Base-by-base conservation (phyloP, 2,329 filamentous ascomycete species). In the Myriosclerotinia scirpicola region DNA sequence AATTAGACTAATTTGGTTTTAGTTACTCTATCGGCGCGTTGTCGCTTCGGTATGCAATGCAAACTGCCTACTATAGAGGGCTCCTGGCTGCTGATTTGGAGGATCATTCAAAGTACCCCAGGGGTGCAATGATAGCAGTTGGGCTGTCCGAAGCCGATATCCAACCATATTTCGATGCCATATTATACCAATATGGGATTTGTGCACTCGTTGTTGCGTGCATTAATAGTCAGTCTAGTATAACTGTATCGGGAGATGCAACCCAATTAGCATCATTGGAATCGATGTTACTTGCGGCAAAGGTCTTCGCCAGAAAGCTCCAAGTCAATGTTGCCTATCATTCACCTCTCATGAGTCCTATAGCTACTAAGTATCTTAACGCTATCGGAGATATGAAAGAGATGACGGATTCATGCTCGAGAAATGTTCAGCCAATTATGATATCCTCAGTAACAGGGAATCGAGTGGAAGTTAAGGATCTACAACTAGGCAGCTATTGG, bases 111-210 rank as follows among this genome's bases (percentile, higher is more conserved):
- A 36, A 38, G 9, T 12, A 22, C 12, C 17, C 30, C 9, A 14
- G 26, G n/a, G 84, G 84, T 0, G 75, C 79, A 15, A 87, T 86
- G 84, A 78, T 85, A 71, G 84, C 84, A 0, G 81, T 85, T 1
- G 84, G 69, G 50, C 26, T 68, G 2, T 56, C 53, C 73, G 7
- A 40, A 9, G 26, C 4, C 9, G n/a, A 44, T 17, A 26, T 53
- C 38, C 12, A 22, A 9, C 34, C 30, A 26, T 60, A 58, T 12
- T 36, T 66, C 30, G 6, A 38, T 36, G 44, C 30, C 34, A 20
- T 53, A 26, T 30, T 7, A 64, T 14, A 15, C 7, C 40, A 48
- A 56, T 36, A 56, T 20, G 12, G 14, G 46, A 48, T 36, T 14
- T 38, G 22, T 26, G 30, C 40, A 8, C 44, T 62, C 20, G 14